Percentiles rank a stretch among this genome's conserved stretches.
Conservation (phyloP, 441 rosid genomes). For the Erysimum cheiri region DNA sequence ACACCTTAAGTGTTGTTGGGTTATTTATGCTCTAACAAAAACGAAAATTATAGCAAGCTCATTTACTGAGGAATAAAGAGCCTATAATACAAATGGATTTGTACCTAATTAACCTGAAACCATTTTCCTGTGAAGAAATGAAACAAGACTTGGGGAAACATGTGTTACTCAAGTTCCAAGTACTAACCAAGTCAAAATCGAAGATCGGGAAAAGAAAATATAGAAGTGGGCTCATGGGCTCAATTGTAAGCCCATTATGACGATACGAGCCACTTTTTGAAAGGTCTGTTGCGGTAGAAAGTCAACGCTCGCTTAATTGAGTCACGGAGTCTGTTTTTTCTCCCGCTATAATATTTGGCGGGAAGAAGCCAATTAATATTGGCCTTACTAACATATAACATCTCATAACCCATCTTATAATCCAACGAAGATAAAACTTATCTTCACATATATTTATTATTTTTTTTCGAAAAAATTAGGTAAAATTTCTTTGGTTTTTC, state of each 20-base stretch:
- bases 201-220: neutral
- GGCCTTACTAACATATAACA: neutral
- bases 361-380: conserved; percentile 12
- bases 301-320: conserved; percentile 19
- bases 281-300: neutral
- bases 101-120: neutral
- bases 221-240: conserved; percentile 22
- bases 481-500: neutral
- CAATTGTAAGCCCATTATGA: conserved; percentile 14
- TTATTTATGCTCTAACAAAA: neutral
- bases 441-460: conserved; percentile 6
- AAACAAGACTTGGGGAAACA: too few relatives aligned
- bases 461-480: too few relatives aligned
- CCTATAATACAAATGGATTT: neutral
- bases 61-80: neutral
- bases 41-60: neutral
- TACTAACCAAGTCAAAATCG: neutral
- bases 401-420: neutral
- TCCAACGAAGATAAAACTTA: neutral
- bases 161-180: too few relatives aligned
- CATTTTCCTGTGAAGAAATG: neutral
- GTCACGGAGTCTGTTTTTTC: conserved; percentile 21
- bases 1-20: too few relatives aligned
- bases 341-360: conserved; percentile 42
- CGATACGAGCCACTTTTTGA: neutral